These are phyloP conservation scores for Mortierella sp. DNA, from an alignment of 371 early-diverging fungal species.

Conservation along the genomic window DNA sequence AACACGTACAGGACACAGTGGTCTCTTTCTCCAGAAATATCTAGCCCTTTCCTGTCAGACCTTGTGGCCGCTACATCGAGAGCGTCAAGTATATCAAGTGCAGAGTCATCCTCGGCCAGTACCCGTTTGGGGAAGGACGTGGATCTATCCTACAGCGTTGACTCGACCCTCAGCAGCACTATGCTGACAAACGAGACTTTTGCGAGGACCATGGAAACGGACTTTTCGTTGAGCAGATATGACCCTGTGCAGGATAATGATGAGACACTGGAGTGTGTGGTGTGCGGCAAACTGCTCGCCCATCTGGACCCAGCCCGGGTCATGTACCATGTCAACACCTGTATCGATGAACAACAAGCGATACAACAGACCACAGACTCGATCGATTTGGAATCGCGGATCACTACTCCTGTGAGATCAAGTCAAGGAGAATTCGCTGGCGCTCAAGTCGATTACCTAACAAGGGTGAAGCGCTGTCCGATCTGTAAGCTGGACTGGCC, in stretches of 20 bases:
- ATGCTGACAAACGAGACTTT: not conserved
- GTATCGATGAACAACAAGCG: slow-evolving; percentile 30
- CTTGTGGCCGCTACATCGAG: slow-evolving; percentile 21
- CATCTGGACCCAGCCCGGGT: slow-evolving; percentile 29
- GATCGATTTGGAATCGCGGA: not conserved
- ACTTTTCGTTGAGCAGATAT: not conserved
- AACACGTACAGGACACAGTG: not conserved
- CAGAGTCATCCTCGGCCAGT: not conserved
- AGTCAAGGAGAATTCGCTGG: slow-evolving; percentile 32
- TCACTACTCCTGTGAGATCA: not conserved
- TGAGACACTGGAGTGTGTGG: slow-evolving; percentile 15
- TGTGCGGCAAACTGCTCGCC: slow-evolving; percentile 30
- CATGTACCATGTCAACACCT: slow-evolving; percentile 37
- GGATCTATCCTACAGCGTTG: not conserved
- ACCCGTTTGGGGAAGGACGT: not conserved
- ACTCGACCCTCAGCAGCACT: not conserved
- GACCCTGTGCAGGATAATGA: not conserved
- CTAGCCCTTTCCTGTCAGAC: slow-evolving; percentile 22
- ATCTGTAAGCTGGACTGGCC: slow-evolving; percentile 41
- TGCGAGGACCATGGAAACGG: not conserved
- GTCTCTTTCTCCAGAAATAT: slow-evolving; percentile 14
- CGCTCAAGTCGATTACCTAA: slow-evolving; percentile 25
- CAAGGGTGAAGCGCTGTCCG: slow-evolving; percentile 31
- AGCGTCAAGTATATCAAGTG: no score
- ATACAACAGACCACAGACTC: slow-evolving; percentile 8